Conservation (phyloP, 129 eudicot genomes). For the Artemisia argyi region DNA sequence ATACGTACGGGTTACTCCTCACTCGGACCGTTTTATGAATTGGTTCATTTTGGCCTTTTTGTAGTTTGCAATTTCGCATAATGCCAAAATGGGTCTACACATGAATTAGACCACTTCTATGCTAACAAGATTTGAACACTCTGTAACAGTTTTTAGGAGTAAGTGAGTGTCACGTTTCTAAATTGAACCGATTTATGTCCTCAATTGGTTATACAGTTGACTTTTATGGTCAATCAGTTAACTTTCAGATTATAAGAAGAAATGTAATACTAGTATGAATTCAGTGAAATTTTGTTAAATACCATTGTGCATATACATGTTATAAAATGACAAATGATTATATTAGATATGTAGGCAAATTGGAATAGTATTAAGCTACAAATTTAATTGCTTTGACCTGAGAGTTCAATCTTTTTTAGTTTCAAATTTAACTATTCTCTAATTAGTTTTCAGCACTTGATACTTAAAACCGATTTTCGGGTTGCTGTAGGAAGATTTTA, state of each 20-base stretch:
- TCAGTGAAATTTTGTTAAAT: background rate
- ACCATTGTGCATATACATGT: background rate
- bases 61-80: too few relatives aligned
- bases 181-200: background rate
- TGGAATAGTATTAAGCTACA: too few relatives aligned
- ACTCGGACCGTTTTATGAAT: too few relatives aligned
- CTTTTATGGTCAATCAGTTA: conserved; percentile 3
- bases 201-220: background rate
- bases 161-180: background rate
- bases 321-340: too few relatives aligned
- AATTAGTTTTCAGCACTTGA: background rate
- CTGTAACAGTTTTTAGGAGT: background rate
- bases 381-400: too few relatives aligned
- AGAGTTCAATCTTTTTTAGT: too few relatives aligned
- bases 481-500: conserved; percentile 72
- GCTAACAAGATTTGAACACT: background rate
- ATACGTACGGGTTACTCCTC: too few relatives aligned
- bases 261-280: too few relatives aligned
- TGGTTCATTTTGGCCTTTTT: too few relatives aligned
- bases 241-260: background rate
- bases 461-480: conserved; percentile 11
- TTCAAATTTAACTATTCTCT: too few relatives aligned
- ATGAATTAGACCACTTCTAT: background rate
- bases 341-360: too few relatives aligned
- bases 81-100: background rate